Conservation (phyloP, 371 early-diverging fungal species). For the Basidiobolus meristosporus region DNA sequence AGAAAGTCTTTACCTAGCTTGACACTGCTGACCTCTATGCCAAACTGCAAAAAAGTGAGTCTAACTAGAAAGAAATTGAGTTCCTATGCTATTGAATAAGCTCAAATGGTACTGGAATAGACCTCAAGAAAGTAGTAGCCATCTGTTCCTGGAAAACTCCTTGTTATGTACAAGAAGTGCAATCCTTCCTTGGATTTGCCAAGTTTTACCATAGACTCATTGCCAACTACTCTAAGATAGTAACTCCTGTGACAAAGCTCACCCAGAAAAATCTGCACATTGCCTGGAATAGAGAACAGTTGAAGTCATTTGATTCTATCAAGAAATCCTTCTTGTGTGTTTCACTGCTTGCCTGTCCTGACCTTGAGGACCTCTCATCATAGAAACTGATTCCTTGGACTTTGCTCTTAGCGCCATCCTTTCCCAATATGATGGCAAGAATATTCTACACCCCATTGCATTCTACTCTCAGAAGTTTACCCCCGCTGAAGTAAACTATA, state of each 20-base stretch:
- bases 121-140: slow-evolving; percentile 11
- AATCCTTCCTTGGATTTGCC: slow-evolving; percentile 22
- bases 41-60: slow-evolving; percentile 28
- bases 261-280: slow-evolving; percentile 11
- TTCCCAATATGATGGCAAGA: too few species aligned
- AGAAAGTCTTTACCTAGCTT: slow-evolving; percentile 12
- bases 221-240: slow-evolving; percentile 12
- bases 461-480: too few species aligned
- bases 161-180: slow-evolving; percentile 10
- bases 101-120: slow-evolving; percentile 7
- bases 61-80: slow-evolving; percentile 7
- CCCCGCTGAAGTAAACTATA: too few species aligned
- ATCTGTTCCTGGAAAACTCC: slow-evolving; percentile 18
- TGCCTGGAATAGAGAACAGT: slow-evolving; percentile 8
- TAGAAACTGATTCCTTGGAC: slow-evolving; percentile 27
- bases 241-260: slow-evolving; percentile 14
- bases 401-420: slow-evolving; percentile 19
- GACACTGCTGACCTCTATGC: slow-evolving; percentile 9
- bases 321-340: slow-evolving; percentile 11
- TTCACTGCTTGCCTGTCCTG: slow-evolving; percentile 9
- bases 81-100: slow-evolving; percentile 21
- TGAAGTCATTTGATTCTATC: slow-evolving; percentile 14
- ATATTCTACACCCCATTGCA: too few species aligned
- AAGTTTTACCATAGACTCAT: slow-evolving; percentile 30
- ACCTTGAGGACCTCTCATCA: slow-evolving; percentile 8